These are phyloP conservation scores for Solanum virginianum DNA, from an alignment of 257 asterid genomes.

Conservation along the genomic window DNA sequence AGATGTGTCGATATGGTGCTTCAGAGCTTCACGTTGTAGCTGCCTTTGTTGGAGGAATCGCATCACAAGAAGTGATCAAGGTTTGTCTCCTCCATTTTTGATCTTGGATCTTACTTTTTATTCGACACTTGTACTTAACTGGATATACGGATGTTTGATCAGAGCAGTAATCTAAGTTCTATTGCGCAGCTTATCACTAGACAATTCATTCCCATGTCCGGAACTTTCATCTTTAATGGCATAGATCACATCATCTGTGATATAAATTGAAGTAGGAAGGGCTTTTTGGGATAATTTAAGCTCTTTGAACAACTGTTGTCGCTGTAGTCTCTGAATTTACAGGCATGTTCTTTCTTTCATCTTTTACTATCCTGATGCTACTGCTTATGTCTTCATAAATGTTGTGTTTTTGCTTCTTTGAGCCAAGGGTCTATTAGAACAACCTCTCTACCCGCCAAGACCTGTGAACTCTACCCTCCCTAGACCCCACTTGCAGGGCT, in stretches of 20 bases:
- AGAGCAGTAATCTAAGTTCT: neutral
- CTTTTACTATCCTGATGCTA: slow-evolving; percentile 2
- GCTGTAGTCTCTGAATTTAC: slow-evolving; percentile 23
- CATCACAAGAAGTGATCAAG: slow-evolving; percentile 97
- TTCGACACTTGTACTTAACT: neutral
- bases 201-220: slow-evolving; percentile 83
- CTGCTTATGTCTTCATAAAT: neutral
- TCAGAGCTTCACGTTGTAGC: slow-evolving; percentile 95
- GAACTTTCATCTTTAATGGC: slow-evolving; percentile 86
- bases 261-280: too few species aligned
- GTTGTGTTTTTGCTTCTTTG: neutral
- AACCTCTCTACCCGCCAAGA: neutral
- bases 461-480: neutral
- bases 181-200: slow-evolving; percentile 71
- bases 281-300: too few species aligned
- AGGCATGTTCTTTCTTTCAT: slow-evolving; percentile 8
- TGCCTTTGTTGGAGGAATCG: slow-evolving; percentile 83
- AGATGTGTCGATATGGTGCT: slow-evolving; percentile 95
- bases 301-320: slow-evolving; percentile 25
- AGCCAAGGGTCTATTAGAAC: neutral
- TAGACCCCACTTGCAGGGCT: neutral
- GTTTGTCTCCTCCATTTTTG: slow-evolving; percentile 18
- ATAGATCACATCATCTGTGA: too few species aligned
- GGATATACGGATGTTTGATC: too few species aligned
- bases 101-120: neutral